Conservation (phyloP, 1,139 yeast species). For the Suhomyces yuchorum region DNA sequence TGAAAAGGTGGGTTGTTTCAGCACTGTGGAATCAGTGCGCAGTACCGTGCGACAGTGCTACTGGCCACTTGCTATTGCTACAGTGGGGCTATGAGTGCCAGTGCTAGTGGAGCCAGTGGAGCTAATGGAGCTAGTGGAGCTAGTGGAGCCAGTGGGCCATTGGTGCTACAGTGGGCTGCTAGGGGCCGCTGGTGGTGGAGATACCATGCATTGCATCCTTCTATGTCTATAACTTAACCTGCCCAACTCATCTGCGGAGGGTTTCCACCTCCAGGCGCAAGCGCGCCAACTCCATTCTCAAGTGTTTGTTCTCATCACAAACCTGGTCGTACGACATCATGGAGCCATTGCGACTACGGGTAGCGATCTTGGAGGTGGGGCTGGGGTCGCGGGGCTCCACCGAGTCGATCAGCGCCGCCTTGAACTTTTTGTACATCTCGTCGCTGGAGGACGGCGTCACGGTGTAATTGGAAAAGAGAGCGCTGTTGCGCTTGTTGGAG, state of each 20-base stretch:
- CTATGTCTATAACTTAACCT: constrained; percentile 5
- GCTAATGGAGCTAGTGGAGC: too few species aligned
- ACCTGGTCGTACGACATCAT: constrained; percentile 15
- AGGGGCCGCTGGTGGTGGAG: too few species aligned
- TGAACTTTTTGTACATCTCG: constrained; percentile 14
- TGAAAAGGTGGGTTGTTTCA: too few species aligned
- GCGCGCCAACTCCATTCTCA: constrained; percentile 18
- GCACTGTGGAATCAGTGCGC: too few species aligned
- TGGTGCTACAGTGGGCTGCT: too few species aligned
- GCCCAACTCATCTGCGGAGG: background rate
- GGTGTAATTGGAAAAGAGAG: constrained; percentile 16
- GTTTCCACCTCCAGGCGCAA: constrained; percentile 17
- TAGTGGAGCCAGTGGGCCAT: too few species aligned
- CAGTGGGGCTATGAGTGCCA: too few species aligned
- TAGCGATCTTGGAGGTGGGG: constrained; percentile 12
- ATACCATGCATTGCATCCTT: background rate
- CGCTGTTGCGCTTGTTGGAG: constrained; percentile 18
- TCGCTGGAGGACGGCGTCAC: constrained; percentile 12
- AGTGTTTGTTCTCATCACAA: constrained; percentile 19
- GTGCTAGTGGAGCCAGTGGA: too few species aligned
- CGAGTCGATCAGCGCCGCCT: constrained; percentile 10
- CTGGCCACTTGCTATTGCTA: too few species aligned
- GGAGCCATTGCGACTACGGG: constrained; percentile 19
- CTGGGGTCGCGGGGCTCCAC: constrained; percentile 15
- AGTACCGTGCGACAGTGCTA: too few species aligned